Base-by-base conservation (phyloP, 2,329 filamentous ascomycete genomes). In the Cordyceps fumosorosea region DNA sequence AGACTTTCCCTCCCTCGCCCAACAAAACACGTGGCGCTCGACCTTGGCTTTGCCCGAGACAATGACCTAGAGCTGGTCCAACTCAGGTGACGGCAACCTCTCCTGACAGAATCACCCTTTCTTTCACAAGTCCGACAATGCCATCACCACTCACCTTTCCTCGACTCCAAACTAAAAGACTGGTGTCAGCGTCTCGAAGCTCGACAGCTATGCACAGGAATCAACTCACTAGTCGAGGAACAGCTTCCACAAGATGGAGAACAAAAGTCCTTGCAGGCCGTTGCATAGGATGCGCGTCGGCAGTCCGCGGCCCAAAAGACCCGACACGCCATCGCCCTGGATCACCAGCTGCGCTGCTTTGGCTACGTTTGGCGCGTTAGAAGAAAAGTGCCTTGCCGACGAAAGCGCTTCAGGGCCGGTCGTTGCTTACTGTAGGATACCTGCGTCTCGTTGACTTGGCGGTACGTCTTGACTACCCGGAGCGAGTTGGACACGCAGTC, bases 191-290 rank as follows among this genome's bases (percentile, higher is more conserved):
- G 22, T 51, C 22, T 10, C 32, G 3, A 44, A 34, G 18, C 8
- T 22, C 12, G 12, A 20, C 14, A 34, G 20, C 6, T 3, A 18
- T 5, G 29, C 50, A 22, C 16, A 32, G 29, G 26, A 22, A n/a
- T 16, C 1, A 61, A 75, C 78, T 72, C 45, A 81, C 78, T 80
- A 53, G 50, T 80, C 78, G 12, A 80, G 67, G 62, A 81, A 80
- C 0, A 81, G 63, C 58, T 80, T 81, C 78, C 78, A 81, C 1
- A 81, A 65, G 18, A 81, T 80, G 3, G 77, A 79, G 56, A 81
- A 81, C 3, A 81, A 20, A 3, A 81, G 66, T 0, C 78, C 77
- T 57, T 81, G 78, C 2, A 81, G 65, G 0, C 78, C 78, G 56
- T 81, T 81, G 65, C 75, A 76, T n/a, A 81, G 63, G 7, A 81